phyloP scores from a whole-genome alignment of 1,284 basidiomycete genomes.

The Cutaneotrichosporon cyanovorans region DNA sequence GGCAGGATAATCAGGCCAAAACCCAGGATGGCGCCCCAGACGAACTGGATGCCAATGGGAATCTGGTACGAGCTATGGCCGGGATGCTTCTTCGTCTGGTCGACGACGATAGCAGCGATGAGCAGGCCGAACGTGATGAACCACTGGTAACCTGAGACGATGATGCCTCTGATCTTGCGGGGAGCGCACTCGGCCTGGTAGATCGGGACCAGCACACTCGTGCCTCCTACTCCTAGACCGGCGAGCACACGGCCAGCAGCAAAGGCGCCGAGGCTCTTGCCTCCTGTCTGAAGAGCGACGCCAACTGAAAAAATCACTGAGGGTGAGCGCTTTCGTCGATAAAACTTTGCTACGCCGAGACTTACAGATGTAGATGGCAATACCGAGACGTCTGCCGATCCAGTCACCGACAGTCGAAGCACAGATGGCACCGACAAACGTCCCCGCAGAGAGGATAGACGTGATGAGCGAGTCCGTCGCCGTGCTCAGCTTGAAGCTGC shows the following conservation, averaged over 20 bases:
- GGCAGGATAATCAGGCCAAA: conserved; percentile 5
- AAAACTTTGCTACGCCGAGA: too few relatives aligned
- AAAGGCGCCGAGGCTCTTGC: too few relatives aligned
- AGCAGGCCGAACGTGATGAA: conserved; percentile 7
- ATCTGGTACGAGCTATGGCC: conserved; percentile 11
- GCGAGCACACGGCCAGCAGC: conserved; percentile 20
- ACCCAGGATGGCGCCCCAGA: conserved; percentile 10
- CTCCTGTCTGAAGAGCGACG: conserved; percentile 46
- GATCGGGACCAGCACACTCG: conserved; percentile 4
- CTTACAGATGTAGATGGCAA: too few relatives aligned
- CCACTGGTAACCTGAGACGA: conserved; percentile 25
- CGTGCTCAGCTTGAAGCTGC: conserved; percentile 14
- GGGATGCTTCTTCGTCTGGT: too few relatives aligned
- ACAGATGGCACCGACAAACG: conserved; percentile 44
- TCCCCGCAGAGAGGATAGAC: conserved; percentile 47
- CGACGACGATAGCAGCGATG: too few relatives aligned
- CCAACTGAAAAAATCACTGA: conserved; percentile 46
- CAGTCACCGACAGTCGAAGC: conserved; percentile 5
- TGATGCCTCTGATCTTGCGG: conserved; percentile 2
- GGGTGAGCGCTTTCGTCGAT: too few relatives aligned
- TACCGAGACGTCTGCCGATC: too few relatives aligned
- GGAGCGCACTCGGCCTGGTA: conserved; percentile 10
- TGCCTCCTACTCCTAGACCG: conserved; percentile 6
- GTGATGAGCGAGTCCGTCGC: conserved; percentile 29
- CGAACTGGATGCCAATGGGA: conserved; percentile 10